Evolutionary conservation across 2,329 filamentous ascomycete species (phyloP).

Genomic region (Claviceps purpurea): DNA sequence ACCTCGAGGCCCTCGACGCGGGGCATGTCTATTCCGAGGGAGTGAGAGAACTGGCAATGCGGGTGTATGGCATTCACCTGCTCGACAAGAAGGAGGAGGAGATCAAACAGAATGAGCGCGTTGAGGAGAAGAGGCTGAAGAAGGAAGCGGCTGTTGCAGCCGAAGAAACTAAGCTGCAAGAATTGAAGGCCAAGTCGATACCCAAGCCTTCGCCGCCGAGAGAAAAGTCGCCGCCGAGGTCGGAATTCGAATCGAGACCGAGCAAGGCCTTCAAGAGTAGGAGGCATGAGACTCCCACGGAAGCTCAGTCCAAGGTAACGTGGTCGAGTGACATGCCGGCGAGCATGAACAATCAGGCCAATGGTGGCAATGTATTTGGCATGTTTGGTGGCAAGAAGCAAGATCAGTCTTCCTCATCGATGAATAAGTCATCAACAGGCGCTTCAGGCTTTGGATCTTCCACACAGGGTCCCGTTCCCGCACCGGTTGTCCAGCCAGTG

Average conservation of each 20-base stretch:
- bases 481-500: background rate
- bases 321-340: slow-evolving; percentile 9
- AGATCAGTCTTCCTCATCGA: background rate
- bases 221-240: background rate
- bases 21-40: slow-evolving; percentile 54
- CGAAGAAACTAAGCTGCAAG: slow-evolving; percentile 34
- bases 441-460: background rate
- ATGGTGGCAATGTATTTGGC: slow-evolving; percentile 3
- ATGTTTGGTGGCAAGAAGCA: background rate
- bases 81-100: slow-evolving; percentile 30
- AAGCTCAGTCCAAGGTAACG: slow-evolving; percentile 3
- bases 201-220: slow-evolving; percentile 27
- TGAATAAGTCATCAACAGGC: background rate
- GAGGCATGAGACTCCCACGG: slow-evolving; percentile 7
- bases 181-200: slow-evolving; percentile 31
- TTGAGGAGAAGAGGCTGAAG: slow-evolving; percentile 31
- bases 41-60: slow-evolving; percentile 39
- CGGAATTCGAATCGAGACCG: background rate
- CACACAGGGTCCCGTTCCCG: background rate
- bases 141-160: slow-evolving; percentile 31
- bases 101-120: slow-evolving; percentile 30
- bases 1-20: slow-evolving; percentile 51
- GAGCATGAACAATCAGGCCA: slow-evolving; percentile 12
- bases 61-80: slow-evolving; percentile 34
- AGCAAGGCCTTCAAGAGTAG: slow-evolving; percentile 6